These are phyloP conservation scores for Pestalotiopsis sp. DNA, from an alignment of 2,329 filamentous ascomycete genomes.

Conservation along the genomic window DNA sequence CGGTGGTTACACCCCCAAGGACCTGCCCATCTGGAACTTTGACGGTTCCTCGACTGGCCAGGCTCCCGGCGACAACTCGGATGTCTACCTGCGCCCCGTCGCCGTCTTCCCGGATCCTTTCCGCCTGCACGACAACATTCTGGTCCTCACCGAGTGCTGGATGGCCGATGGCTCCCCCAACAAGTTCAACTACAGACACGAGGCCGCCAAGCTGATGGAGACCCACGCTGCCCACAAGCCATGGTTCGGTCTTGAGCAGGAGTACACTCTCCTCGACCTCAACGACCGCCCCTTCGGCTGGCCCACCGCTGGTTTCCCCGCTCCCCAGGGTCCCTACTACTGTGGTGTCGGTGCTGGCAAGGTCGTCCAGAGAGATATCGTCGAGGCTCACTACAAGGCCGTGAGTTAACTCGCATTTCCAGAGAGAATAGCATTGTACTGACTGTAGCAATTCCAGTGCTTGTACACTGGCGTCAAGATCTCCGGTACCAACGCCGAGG, in stretches of 20 bases:
- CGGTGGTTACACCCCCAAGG: constrained; percentile 47
- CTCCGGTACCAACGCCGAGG: constrained; percentile 98
- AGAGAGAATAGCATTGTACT: constrained; percentile 37
- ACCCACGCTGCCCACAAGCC: constrained; percentile 80
- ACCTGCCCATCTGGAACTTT: constrained; percentile 60
- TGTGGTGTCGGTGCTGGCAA: constrained; percentile 97
- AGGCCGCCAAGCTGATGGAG: constrained; percentile 88
- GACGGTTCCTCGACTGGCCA: constrained; percentile 87
- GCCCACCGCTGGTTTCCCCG: constrained; percentile 77
- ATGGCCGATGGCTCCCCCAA: constrained; percentile 93
- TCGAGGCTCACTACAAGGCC: constrained; percentile 88
- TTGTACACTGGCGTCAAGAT: constrained; percentile 90
- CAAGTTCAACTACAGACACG: constrained; percentile 98
- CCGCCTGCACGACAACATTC: constrained; percentile 86
- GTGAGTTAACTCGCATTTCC: background rate
- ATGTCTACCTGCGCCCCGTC: constrained; percentile 92
- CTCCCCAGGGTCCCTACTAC: constrained; percentile 94
- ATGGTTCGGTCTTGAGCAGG: constrained; percentile 98
- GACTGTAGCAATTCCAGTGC: constrained; percentile 65
- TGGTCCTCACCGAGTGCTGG: constrained; percentile 95
- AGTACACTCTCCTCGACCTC: constrained; percentile 91
- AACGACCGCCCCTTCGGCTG: constrained; percentile 91
- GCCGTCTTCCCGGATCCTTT: constrained; percentile 92
- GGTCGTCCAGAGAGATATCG: constrained; percentile 95
- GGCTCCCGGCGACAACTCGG: constrained; percentile 89